phyloP scores from a whole-genome alignment of 176 grass and related monocot genomes.

The Secale cereale region DNA sequence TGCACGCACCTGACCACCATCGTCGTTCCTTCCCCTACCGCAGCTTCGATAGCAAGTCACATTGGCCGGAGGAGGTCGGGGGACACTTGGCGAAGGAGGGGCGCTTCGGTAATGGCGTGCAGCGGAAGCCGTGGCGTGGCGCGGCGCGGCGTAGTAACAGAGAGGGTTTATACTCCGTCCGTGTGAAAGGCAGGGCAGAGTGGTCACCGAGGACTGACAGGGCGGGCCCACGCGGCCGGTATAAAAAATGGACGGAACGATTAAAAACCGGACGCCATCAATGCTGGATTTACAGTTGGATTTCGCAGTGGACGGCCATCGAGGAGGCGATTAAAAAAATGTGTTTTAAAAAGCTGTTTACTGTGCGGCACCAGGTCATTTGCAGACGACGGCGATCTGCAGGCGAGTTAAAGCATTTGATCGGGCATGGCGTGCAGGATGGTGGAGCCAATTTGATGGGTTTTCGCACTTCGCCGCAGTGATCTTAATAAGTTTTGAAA shows the following conservation, averaged over 20 bases:
- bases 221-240: constrained; percentile 9
- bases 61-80: constrained; percentile 19
- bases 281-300: constrained; percentile 31
- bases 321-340: background rate
- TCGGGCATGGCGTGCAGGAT: background rate
- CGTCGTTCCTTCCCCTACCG: background rate
- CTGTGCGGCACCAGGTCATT: constrained; percentile 8
- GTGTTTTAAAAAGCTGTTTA: background rate
- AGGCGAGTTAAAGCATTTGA: background rate
- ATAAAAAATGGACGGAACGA: background rate
- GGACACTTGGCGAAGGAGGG: constrained; percentile 21
- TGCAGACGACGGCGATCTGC: constrained; percentile 1
- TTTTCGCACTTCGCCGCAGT: background rate
- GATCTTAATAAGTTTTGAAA: background rate
- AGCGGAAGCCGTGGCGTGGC: constrained; percentile 47
- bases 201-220: background rate
- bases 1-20: constrained; percentile 46
- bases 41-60: constrained; percentile 38
- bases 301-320: background rate
- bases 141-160: constrained; percentile 6
- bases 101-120: constrained; percentile 15
- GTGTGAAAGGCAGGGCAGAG: background rate
- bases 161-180: constrained; percentile 32
- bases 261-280: constrained; percentile 1
- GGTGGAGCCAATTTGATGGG: background rate